Base-by-base conservation (phyloP, 2,329 filamentous ascomycete species). In the Arthrobotrys sphaeroides region DNA sequence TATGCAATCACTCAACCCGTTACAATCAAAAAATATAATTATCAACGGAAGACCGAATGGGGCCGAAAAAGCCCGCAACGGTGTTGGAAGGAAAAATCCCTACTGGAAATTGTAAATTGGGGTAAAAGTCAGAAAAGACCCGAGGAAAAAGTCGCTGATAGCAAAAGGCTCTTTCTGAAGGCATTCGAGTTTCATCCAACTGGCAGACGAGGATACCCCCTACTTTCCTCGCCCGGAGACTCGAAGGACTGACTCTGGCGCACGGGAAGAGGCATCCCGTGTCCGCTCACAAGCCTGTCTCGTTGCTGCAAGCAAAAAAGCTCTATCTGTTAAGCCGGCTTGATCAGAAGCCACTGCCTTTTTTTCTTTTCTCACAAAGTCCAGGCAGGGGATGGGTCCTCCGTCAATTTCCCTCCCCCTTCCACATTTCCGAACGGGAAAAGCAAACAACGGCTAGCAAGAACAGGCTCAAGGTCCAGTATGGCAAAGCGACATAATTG, bases 381-480 rank as follows among this genome's bases (percentile, higher is more conserved):
- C 55, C 66, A 59, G 62, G 70, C 70, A 74, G 62, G 70, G 70
- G 62, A 68, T 68, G 43, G 61, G 62, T 47, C 55, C 70, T 74
- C 70, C 70, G 57, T 68, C 62, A 74, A 68, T 74, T 74, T 68
- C 70, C 66, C 45, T 62, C 55, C 70, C 70, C 70, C 70, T 74
- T 74, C 70, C 70, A 74, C 70, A 74, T 74, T 74, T 74, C 70
- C 70, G 70, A 74, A 67, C 10, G n/a, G 24, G 45, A 74, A 68
- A 74, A 73, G 69, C 69, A 73, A 73, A 67, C 59, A 59, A 42
- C 43, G 42, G 33, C 57, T 31, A 18, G 51, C 51, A 55, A 31
- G 51, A 55, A 38, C 51, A 55, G 51, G 51, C 51, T 38, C 31
- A 55, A 55, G 31, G 20, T 26, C 55, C 55, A 62, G 26, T 70